Percentiles rank a stretch among this genome's conserved stretches.
These are phyloP conservation scores for Fraxinus angustifolia DNA, from an alignment of 305 asterid species.

Conservation along the genomic window DNA sequence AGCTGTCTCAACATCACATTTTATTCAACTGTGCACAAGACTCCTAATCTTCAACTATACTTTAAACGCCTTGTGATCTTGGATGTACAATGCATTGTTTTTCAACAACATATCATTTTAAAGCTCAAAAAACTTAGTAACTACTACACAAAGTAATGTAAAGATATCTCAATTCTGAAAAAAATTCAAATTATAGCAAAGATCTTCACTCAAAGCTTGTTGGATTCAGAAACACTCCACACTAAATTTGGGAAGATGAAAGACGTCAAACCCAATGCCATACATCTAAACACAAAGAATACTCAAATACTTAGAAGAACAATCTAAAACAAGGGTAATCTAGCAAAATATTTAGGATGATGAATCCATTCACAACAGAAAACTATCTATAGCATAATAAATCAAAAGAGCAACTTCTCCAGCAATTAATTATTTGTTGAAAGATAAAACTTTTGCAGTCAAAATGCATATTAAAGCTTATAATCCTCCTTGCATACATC, in stretches of 20 bases:
- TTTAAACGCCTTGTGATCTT: neutral
- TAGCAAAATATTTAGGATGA: neutral
- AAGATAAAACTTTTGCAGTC: neutral
- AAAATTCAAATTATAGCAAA: neutral
- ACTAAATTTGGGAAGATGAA: neutral
- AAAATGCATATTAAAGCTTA: neutral
- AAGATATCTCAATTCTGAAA: neutral
- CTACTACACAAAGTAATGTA: too few relatives aligned
- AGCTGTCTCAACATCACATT: too few relatives aligned
- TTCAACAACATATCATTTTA: neutral
- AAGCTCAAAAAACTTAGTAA: neutral
- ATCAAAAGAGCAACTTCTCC: neutral
- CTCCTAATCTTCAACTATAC: neutral
- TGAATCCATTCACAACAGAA: too few relatives aligned
- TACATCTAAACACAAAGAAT: too few relatives aligned
- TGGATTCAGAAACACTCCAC: neutral
- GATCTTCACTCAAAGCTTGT: neutral
- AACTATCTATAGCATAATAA: neutral
- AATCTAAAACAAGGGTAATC: neutral
- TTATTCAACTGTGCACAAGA: neutral
- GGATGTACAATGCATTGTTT: neutral
- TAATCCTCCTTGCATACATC: neutral
- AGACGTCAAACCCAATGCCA: neutral
- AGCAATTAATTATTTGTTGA: neutral
- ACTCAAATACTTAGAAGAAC: neutral